A percentile compares a stretch with the other conserved stretches of the same genome.
phyloP scores from a whole-genome alignment of 805 yeast genomes.

The Scheffersomyces stipitis region DNA sequence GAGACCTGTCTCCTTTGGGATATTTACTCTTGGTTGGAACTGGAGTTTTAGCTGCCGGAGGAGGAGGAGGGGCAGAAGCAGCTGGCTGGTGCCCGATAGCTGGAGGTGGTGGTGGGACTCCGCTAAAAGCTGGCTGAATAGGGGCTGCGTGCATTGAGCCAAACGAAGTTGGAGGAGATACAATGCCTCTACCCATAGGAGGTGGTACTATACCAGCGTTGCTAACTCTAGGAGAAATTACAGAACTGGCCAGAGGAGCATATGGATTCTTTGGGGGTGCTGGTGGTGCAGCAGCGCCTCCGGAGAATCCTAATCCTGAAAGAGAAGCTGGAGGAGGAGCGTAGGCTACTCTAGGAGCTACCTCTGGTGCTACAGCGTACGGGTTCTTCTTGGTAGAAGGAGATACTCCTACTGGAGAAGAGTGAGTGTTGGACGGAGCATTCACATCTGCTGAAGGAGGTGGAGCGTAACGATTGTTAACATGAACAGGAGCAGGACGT shows the following conservation, averaged over 20 bases:
- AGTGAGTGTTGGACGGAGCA: constrained; percentile 3
- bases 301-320: constrained; percentile 14
- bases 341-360: constrained; percentile 20
- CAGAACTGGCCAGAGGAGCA: constrained; percentile 24
- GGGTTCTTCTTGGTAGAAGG: constrained; percentile 21
- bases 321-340: constrained; percentile 29
- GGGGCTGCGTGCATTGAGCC: constrained; percentile 17
- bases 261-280: constrained; percentile 38
- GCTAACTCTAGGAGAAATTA: constrained; percentile 1
- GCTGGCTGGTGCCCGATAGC: constrained; percentile 15
- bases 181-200: constrained; percentile 1
- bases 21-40: constrained; percentile 22
- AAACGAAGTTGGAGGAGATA: not conserved
- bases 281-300: constrained; percentile 16
- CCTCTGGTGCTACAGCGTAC: constrained; percentile 23
- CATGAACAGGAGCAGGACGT: constrained; percentile 21
- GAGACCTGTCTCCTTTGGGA: constrained; percentile 69
- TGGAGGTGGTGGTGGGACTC: constrained; percentile 10
- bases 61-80: constrained; percentile 18
- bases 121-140: constrained; percentile 12
- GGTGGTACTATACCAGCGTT: constrained; percentile 7
- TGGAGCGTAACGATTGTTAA: constrained; percentile 36
- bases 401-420: constrained; percentile 18
- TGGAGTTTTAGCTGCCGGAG: constrained; percentile 10
- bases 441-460: constrained; percentile 14